Conservation (phyloP, 1,139 yeast genomes). For the Pichia sp. region DNA sequence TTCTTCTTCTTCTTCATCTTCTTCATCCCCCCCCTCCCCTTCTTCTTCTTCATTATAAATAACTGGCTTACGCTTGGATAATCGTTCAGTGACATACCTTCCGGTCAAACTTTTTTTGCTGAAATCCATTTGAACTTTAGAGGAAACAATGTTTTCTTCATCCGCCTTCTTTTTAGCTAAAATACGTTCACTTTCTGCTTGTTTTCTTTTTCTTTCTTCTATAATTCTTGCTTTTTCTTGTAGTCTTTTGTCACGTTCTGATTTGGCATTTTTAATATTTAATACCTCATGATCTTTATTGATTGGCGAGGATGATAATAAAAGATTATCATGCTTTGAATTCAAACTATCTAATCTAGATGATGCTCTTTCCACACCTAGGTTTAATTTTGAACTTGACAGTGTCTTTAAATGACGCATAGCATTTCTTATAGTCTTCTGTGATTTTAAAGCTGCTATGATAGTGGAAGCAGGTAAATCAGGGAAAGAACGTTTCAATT, state of each 20-base stretch:
- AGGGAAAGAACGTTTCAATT: constrained; percentile 43
- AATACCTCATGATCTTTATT: background rate
- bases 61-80: background rate
- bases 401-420: constrained; percentile 38
- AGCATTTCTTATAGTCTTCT: constrained; percentile 50
- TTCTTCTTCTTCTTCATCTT: constrained; percentile 6
- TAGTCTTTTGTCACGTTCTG: constrained; percentile 1
- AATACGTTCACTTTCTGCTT: constrained; percentile 7
- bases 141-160: constrained; percentile 15
- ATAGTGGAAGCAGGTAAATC: constrained; percentile 45
- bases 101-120: constrained; percentile 9
- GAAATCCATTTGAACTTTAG: constrained; percentile 14
- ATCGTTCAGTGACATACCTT: constrained; percentile 9
- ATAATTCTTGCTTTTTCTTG: constrained; percentile 28
- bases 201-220: constrained; percentile 20
- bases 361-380: background rate
- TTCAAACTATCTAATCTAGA: constrained; percentile 5
- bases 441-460: constrained; percentile 55
- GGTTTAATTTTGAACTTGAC: constrained; percentile 6
- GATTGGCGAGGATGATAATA: constrained; percentile 21
- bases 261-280: background rate
- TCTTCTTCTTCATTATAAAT: constrained; percentile 7
- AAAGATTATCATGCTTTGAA: constrained; percentile 8
- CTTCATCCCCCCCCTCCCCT: constrained; percentile 7
- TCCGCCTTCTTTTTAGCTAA: constrained; percentile 15